Evolutionary conservation across 140 eudicot species (phyloP).

Genomic region (Oenanthe javanica): DNA sequence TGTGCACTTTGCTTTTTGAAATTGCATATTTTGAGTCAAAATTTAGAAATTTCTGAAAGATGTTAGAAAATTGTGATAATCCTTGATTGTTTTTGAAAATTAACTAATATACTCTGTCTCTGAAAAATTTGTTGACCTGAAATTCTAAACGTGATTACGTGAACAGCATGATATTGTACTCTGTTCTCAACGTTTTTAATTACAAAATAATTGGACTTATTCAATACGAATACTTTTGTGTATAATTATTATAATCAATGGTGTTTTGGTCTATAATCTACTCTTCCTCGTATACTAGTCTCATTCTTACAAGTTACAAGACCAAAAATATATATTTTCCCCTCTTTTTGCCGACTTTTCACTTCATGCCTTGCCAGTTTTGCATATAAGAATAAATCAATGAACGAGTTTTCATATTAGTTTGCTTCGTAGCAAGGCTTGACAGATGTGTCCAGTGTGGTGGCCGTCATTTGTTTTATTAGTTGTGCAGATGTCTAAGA

Average conservation of each 20-base stretch:
- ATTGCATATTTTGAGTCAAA: too few relatives aligned
- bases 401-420: background rate
- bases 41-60: too few relatives aligned
- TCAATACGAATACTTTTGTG: background rate
- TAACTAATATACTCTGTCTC: too few relatives aligned
- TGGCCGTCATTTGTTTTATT: background rate
- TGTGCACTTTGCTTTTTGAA: too few relatives aligned
- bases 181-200: background rate
- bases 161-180: background rate
- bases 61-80: too few relatives aligned
- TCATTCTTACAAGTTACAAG: background rate
- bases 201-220: background rate
- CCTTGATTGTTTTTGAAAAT: background rate
- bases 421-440: background rate
- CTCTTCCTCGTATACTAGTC: slow-evolving; percentile 8
- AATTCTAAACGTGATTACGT: background rate
- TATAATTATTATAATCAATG: background rate
- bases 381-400: background rate
- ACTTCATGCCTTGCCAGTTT: background rate
- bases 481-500: background rate
- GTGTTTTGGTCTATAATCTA: background rate
- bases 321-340: background rate
- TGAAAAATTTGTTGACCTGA: too few relatives aligned
- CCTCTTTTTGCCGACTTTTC: background rate
- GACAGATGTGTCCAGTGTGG: background rate